Base-by-base conservation (phyloP, 345 rosid genomes). In the Moricandia moricandioides region DNA sequence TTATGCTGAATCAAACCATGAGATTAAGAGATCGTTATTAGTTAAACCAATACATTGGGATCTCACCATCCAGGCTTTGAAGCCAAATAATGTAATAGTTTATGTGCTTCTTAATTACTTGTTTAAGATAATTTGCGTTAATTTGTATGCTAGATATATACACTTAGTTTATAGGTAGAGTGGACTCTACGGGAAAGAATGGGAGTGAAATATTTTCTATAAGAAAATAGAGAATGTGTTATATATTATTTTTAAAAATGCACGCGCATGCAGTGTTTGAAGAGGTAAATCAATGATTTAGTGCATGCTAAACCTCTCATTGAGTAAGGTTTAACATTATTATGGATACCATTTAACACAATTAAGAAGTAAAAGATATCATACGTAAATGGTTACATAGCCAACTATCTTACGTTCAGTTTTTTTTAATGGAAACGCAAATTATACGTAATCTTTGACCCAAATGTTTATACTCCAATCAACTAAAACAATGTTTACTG, bases 261-360 rank as follows among this genome's bases (percentile, higher is more conserved):
- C 40, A 61, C 62, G 56, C 79, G 79, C 73, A 29, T 69, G 69
- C 58, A 74, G 21, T 67, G 29, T 30, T 58, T 51, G 12, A 12
- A 49, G 69, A 54, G 16, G 35, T 59, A 60, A 35, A 68, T 61
- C 33, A 61, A 21, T 59, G 40, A 12, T 61, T 30, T 11, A 37
- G 39, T 75, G 69, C 74, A 76, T 69, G 74, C 69, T 69, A 62
- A 76, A 8, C 8, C 57, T 35, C 60, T 57, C 62, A 27, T 27
- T 26, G 60, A 74, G 39, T 59, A 67, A 52, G 54, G 17, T 29
- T 69, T 75, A 40, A 26, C 69, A 35, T 66, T 66, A 55, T 31
- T 45, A 45, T 56, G 33, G 8, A 57, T 14, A 33, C 18, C 37
- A 43, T 65, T 45, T 55, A 16, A 35, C 21, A 54, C 61, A 59